These are phyloP conservation scores for Thermochaetoides thermophila DNA, from an alignment of 495 filamentous ascomycete species.

Conservation along the genomic window DNA sequence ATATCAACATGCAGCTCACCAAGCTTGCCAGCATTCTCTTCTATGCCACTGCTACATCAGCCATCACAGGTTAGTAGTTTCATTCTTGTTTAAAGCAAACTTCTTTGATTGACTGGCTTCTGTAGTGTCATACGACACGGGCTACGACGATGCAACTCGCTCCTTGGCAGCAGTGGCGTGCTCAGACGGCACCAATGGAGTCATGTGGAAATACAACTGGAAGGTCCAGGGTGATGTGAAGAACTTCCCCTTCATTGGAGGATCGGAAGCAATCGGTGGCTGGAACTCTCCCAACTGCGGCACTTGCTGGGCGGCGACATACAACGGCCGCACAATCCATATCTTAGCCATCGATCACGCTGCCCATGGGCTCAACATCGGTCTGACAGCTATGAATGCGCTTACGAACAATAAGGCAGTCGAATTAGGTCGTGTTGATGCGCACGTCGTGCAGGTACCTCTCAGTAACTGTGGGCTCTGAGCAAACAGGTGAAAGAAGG, in stretches of 20 bases:
- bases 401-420: slow-evolving; percentile 45
- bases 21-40: too few relatives aligned
- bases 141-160: slow-evolving; percentile 36
- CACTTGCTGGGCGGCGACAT: slow-evolving; percentile 52
- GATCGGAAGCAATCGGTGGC: slow-evolving; percentile 39
- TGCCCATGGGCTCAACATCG: slow-evolving; percentile 47
- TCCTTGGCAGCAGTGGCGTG: slow-evolving; percentile 36
- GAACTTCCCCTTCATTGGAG: slow-evolving; percentile 47
- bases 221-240: slow-evolving; percentile 30
- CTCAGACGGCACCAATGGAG: slow-evolving; percentile 44
- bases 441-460: slow-evolving; percentile 31
- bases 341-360: slow-evolving; percentile 54
- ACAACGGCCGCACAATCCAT: slow-evolving; percentile 43
- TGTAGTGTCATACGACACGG: too few relatives aligned
- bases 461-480: slow-evolving; percentile 16
- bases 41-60: too few relatives aligned
- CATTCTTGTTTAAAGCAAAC: too few relatives aligned
- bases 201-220: slow-evolving; percentile 38
- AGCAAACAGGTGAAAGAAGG: not conserved
- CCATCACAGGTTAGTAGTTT: too few relatives aligned
- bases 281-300: slow-evolving; percentile 51
- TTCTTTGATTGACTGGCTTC: too few relatives aligned
- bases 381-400: slow-evolving; percentile 45
- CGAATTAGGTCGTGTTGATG: slow-evolving; percentile 41
- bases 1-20: too few relatives aligned